Base-by-base conservation (phyloP, 1,139 yeast genomes). In the Geotrichum phurueaensis region DNA sequence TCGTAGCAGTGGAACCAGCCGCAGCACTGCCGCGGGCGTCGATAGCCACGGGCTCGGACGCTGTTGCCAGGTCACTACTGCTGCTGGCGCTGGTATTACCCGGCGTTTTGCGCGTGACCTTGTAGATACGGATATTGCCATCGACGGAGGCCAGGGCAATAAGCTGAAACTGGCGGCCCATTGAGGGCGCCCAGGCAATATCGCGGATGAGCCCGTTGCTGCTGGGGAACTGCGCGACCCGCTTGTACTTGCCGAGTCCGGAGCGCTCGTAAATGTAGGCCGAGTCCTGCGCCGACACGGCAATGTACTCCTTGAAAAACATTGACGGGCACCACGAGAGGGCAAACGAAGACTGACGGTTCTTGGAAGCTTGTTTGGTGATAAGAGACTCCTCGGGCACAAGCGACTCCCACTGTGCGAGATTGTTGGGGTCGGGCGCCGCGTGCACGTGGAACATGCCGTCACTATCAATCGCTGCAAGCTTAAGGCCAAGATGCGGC, bases 81-180 rank as follows among this genome's bases (percentile, higher is more conserved):
- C 31, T 27, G 9, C 31, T 27, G 31, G 2, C 9, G 31, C 6
- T 27, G 31, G 5, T 27, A 7, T 27, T 27, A 48, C 57, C 36
- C 36, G 22, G 45, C 22, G 67, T 61, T 66, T 70, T 71, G 73
- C 88, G 78, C 56, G 81, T 79, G 2, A 91, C 79, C 73, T 87
- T 89, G 78, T 87, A 92, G 2, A 94, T 87, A 59, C 98, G 81
- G 22, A 94, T 92, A 69, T 79, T 85, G 0, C 98, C 99, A 73
- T 94, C 99, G 72, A 91, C 91, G 71, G 96, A 90, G 2, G 96
- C 99, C 0, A 98, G 92, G 0, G 99, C 99, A 54, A 94, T 81
- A 58, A 91, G 76, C 69, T 94, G 96, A 72, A 85, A 89, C 63
- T 86, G 85, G 66, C 97, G 79, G 1, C 98, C 99, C 87, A 92